These are phyloP conservation scores for Osmanthus fragrans DNA, from an alignment of 257 asterid genomes.

Conservation along the genomic window DNA sequence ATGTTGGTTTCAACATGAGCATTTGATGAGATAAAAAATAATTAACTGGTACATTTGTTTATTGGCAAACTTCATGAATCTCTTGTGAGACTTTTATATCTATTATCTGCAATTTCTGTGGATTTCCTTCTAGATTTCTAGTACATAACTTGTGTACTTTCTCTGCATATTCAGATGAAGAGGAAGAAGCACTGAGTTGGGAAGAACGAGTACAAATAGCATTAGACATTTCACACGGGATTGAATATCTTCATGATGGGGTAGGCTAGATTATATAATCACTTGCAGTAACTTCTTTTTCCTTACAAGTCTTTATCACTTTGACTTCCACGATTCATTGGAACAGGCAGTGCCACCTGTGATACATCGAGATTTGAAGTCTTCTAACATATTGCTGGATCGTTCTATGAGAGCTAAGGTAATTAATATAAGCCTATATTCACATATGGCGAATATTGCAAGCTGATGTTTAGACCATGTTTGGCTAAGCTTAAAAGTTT, in stretches of 20 bases:
- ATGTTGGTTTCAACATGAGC: not conserved
- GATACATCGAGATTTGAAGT: constrained; percentile 26
- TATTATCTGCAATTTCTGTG: constrained; percentile 18
- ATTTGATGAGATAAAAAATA: not conserved
- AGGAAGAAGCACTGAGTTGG: constrained; percentile 71
- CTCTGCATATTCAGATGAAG: constrained; percentile 48
- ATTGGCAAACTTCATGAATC: not conserved
- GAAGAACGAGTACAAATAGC: constrained; percentile 89
- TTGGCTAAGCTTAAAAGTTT: not conserved
- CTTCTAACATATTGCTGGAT: constrained; percentile 23
- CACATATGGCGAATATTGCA: not conserved
- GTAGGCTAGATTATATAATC: constrained; percentile 39
- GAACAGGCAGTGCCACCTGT: constrained; percentile 26
- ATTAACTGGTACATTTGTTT: not conserved
- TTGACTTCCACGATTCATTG: constrained; percentile 26
- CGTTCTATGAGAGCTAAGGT: constrained; percentile 28
- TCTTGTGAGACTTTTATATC: not conserved
- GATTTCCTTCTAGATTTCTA: constrained; percentile 14
- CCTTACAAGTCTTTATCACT: constrained; percentile 9
- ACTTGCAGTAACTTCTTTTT: constrained; percentile 5
- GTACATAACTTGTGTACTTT: constrained; percentile 14
- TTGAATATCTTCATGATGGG: constrained; percentile 98
- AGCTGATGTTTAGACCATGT: not conserved
- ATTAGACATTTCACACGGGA: constrained; percentile 89
- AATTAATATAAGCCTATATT: not conserved